Base-by-base conservation (phyloP, 2,329 filamentous ascomycete genomes). In the Claviceps maximensis region DNA sequence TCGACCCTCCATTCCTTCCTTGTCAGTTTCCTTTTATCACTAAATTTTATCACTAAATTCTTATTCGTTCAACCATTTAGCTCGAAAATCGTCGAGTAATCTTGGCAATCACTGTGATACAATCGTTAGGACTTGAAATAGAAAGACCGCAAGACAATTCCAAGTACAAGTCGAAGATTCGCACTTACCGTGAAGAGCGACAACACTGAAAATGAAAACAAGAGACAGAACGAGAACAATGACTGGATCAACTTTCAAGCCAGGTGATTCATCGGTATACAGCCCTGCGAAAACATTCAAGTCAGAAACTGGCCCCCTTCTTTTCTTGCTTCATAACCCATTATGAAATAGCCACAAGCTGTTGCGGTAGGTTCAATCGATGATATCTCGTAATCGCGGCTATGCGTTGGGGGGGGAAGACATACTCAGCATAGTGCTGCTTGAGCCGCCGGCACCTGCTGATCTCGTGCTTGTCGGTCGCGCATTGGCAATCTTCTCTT, bases 131-230 rank as follows among this genome's bases (percentile, higher is more conserved):
- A 38, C 36, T 6, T 38, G 36, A 17, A 17, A 9, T 31, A 9
- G 10, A 31, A 31, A 33, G 8, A 6, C 8, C 9, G 27, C 9
- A 12, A 13, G 12, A 9, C 12, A 17, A 44, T n/a, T n/a, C 25
- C 29, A 17, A 23, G 46, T 10, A 4, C 23, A 5, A 8, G 25
- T 25, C 9, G 40, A 15, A 40, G n/a, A 17, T 29, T 21, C 36
- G 15, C 23, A 55, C 49, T 21, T 53, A 56, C 55, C 50, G 75
- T 98, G 93, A 67, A 98, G 79, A 62, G 89, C 90, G 65, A 98
- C 93, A 67, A 98, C 93, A 66, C 87, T 93, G 76, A 98, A 96
- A 72, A 98, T 98, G 73, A 98, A 98, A 58, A 95, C 93, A 63
- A 98, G 82, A 65, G 89, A 95, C 62, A 98, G 79, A 61, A 96